Evolutionary conservation across 305 asterid species (phyloP).

Genomic region (Andrographis paniculata): DNA sequence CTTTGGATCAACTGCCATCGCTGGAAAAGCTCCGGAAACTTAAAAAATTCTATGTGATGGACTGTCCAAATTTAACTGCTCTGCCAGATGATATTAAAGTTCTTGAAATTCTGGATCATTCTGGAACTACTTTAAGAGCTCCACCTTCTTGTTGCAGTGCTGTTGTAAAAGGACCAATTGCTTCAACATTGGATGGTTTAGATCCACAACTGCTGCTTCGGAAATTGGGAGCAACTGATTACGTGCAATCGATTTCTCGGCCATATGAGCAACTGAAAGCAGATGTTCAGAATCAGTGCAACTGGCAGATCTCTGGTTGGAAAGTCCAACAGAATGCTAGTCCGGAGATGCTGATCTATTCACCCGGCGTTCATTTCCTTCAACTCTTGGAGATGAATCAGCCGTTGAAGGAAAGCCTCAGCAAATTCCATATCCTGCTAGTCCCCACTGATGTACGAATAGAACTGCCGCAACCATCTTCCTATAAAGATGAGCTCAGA

Average conservation of each 20-base stretch:
- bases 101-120: conserved; percentile 24
- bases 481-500: conserved; percentile 15
- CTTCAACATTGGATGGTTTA: conserved; percentile 8
- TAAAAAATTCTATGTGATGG: conserved; percentile 19
- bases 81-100: conserved; percentile 20
- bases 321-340: background rate
- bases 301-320: conserved; percentile 29
- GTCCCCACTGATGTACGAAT: conserved; percentile 21
- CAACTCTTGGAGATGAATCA: conserved; percentile 13
- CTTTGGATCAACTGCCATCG: conserved; percentile 23
- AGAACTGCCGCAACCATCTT: conserved; percentile 10
- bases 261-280: background rate
- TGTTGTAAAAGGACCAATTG: conserved; percentile 10
- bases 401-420: background rate
- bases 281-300: conserved; percentile 5
- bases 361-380: conserved; percentile 18
- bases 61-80: conserved; percentile 22
- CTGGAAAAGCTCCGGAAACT: conserved; percentile 25
- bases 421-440: conserved; percentile 20
- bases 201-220: background rate
- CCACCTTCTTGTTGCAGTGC: conserved; percentile 12
- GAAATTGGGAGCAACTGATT: background rate
- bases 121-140: conserved; percentile 23
- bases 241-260: background rate
- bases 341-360: background rate